A percentile compares a stretch with the other conserved stretches of the same genome.
These are phyloP conservation scores for Komagataella mondaviorum DNA, from an alignment of 805 yeast genomes.

Conservation along the genomic window DNA sequence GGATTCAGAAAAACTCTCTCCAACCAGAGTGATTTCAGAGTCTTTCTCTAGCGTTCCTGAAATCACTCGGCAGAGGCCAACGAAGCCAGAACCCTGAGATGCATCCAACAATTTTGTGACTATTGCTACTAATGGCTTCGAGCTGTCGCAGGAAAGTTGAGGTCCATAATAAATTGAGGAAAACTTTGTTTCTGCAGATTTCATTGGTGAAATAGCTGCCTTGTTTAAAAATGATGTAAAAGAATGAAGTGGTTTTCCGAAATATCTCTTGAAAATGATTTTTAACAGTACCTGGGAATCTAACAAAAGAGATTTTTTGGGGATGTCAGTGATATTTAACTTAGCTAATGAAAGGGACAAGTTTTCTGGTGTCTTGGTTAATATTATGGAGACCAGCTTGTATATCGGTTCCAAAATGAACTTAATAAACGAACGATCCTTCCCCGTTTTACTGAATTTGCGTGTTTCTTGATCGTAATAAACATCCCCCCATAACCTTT, in stretches of 20 bases:
- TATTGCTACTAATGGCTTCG: constrained; percentile 35
- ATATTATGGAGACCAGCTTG: constrained; percentile 49
- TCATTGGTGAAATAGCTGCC: constrained; percentile 22
- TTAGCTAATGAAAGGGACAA: constrained; percentile 30
- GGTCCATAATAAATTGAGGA: constrained; percentile 14
- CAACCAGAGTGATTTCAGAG: constrained; percentile 36
- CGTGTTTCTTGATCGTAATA: constrained; percentile 30
- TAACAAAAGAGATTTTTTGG: constrained; percentile 23
- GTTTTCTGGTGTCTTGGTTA: constrained; percentile 34
- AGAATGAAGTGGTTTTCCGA: constrained; percentile 31
- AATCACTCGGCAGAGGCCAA: constrained; percentile 46
- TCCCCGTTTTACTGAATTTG: constrained; percentile 25
- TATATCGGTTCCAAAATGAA: constrained; percentile 73
- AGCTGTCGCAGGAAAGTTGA: constrained; percentile 18
- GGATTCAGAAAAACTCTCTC: constrained; percentile 36
- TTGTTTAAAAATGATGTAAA: constrained; percentile 35
- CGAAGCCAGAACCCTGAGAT: constrained; percentile 34
- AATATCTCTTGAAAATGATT: constrained; percentile 38
- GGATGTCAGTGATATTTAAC: constrained; percentile 26
- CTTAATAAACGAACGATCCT: constrained; percentile 35
- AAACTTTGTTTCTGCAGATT: constrained; percentile 14
- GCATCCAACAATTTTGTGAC: constrained; percentile 46
- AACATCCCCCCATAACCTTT: constrained; percentile 68
- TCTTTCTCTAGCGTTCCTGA: constrained; percentile 45
- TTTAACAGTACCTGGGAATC: constrained; percentile 51